A percentile compares a stretch with the other conserved stretches of the same genome.
Conservation (phyloP, 805 yeast genomes). For the Hanseniaspora nectarophila region DNA sequence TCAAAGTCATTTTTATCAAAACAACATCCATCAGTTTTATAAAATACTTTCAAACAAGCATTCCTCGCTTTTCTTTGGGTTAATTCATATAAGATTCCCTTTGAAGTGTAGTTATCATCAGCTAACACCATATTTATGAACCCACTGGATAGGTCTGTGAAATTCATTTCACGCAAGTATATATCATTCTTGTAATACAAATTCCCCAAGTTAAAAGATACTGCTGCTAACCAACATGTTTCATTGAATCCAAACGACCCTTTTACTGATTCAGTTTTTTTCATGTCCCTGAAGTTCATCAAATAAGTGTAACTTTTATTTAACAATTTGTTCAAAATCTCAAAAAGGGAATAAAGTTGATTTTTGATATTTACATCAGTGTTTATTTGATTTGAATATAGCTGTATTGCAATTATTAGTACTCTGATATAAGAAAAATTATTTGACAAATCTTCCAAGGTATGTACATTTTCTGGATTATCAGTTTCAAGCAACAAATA, state of each 20-base stretch:
- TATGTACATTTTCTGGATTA: not conserved
- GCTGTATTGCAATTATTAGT: slow-evolving; percentile 1
- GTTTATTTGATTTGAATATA: not conserved
- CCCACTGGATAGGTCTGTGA: slow-evolving; percentile 20
- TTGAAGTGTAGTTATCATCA: not conserved
- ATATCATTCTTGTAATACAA: slow-evolving; percentile 20
- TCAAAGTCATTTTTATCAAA: not conserved
- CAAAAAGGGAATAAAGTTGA: too few relatives aligned
- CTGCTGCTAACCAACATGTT: slow-evolving; percentile 33
- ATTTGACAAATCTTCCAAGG: not conserved
- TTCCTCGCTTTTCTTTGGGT: not conserved
- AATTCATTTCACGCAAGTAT: slow-evolving; percentile 16
- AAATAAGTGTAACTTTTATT: slow-evolving; percentile 14
- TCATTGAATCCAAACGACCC: slow-evolving; percentile 26
- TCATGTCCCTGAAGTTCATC: slow-evolving; percentile 18
- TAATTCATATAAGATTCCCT: not conserved
- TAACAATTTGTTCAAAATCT: slow-evolving; percentile 2
- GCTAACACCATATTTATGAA: slow-evolving; percentile 19
- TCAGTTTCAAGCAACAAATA: slow-evolving; percentile 20
- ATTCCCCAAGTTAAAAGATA: slow-evolving; percentile 27
- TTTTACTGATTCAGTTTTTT: slow-evolving; percentile 5
- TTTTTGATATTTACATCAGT: not conserved
- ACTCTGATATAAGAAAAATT: not conserved
- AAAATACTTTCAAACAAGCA: not conserved
- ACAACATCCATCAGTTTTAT: not conserved